Base-by-base conservation (phyloP, 495 filamentous ascomycete genomes). In the Podospora sp. region DNA sequence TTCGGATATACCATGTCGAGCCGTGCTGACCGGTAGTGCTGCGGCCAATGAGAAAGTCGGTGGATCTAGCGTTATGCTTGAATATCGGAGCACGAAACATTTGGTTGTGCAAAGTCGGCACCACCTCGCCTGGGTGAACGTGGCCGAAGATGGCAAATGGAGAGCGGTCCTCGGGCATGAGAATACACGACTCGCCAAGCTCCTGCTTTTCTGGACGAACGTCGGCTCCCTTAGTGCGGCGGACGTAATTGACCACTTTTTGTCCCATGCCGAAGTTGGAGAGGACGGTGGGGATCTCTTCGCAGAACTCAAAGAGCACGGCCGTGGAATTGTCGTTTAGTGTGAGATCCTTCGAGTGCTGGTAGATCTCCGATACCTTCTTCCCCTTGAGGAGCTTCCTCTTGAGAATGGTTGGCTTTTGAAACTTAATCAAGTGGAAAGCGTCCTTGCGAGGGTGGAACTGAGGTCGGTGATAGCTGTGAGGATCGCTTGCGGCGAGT, bases 221-320 rank as follows among this genome's bases (percentile, higher is more conserved):
- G 9, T 93, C 90, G 26, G 94, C 91, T 29, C 85, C 85, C 70
- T 90, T 90, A 73, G 92, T 95, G 35, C 93, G 89, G 18, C 95
- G 90, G 74, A 97, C 97, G 79, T 97, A 98, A 72, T 98, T 97
- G 79, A 98, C 91, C 50, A 98, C 87, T 50, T 92, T 90, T 75
- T 88, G 94, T 60, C 92, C 94, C 95, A 99, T 99, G 67, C 94
- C 95, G 69, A 97, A 94, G 76, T 96, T 96, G 8, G 95, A 97
- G 68, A 99, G 82, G 65, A 94, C 91, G 14, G 87, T 90, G 0
- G 95, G 95, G 63, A 91, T 90, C 76, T 98, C 92, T 75, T 99
- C 95, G 12, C 92, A 95, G 78, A 98, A 98, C 79, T 99, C 95
- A 35, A 97, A 87, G 18, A 99, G 83, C 9, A 97, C 81, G 18